Evolutionary conservation across 1,284 basidiomycete genomes (phyloP).

Genomic region (Rhodofomes roseus): DNA sequence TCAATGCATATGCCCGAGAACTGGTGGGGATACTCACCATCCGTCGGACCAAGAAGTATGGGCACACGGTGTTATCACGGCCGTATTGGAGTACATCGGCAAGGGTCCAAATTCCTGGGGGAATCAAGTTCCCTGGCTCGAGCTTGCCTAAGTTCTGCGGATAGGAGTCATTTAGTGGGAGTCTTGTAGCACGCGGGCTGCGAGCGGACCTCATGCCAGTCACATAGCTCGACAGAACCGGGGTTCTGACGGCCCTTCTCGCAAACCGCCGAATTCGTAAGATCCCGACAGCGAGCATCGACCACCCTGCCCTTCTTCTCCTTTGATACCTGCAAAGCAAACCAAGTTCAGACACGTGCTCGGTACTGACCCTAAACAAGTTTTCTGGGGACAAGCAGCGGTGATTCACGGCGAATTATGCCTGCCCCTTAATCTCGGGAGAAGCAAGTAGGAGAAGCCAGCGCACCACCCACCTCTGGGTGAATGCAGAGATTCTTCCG

Average conservation of each 20-base stretch:
- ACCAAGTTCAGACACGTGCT: slow-evolving; percentile 2
- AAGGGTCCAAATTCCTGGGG: slow-evolving; percentile 90
- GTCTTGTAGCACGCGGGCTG: not conserved
- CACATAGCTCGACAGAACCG: slow-evolving; percentile 89
- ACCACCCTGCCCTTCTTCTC: slow-evolving; percentile 99
- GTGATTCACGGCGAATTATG: not conserved
- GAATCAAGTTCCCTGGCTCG: slow-evolving; percentile 84
- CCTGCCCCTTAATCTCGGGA: not conserved
- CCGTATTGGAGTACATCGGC: slow-evolving; percentile 93
- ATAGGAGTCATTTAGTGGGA: not conserved
- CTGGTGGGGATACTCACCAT: slow-evolving; percentile 62
- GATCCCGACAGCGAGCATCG: slow-evolving; percentile 94
- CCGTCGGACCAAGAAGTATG: slow-evolving; percentile 94
- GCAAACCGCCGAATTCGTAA: slow-evolving; percentile 85
- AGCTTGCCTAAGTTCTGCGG: slow-evolving; percentile 70
- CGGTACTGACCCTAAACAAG: not conserved
- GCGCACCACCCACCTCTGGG: slow-evolving; percentile 67
- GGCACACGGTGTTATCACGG: slow-evolving; percentile 83
- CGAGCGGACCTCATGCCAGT: slow-evolving; percentile 86
- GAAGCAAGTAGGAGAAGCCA: not conserved
- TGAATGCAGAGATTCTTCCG: slow-evolving; percentile 97
- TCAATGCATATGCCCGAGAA: not conserved
- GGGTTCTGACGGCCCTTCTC: slow-evolving; percentile 87
- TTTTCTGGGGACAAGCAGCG: not conserved
- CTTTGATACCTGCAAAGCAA: slow-evolving; percentile 68